A percentile compares a stretch with the other conserved stretches of the same genome.
Conservation (phyloP, 2,329 filamentous ascomycete genomes). For the Colletotrichum tropicicola region DNA sequence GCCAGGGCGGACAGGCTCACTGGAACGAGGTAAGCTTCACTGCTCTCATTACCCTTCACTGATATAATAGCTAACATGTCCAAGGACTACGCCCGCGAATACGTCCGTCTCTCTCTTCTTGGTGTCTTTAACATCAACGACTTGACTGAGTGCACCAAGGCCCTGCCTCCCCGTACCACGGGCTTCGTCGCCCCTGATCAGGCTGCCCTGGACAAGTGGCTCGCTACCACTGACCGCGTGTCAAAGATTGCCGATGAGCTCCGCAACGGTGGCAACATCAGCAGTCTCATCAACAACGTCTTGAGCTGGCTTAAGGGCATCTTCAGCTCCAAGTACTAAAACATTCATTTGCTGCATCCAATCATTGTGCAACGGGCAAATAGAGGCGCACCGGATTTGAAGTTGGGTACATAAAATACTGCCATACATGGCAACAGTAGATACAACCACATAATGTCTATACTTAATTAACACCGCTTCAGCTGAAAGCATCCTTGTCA, state of each 20-base stretch:
- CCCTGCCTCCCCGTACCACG: conserved; percentile 48
- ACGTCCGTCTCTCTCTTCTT: conserved; percentile 61
- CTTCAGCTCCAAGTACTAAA: conserved; percentile 1
- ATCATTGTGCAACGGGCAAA: not conserved
- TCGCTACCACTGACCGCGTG: conserved; percentile 47
- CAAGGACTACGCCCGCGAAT: conserved; percentile 62
- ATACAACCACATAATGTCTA: conserved; percentile 21
- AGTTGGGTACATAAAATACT: conserved; percentile 3
- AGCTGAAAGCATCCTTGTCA: not conserved
- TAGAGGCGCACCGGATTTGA: conserved; percentile 4
- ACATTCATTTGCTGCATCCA: not conserved
- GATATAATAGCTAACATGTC: conserved; percentile 28
- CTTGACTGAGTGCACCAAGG: conserved; percentile 63
- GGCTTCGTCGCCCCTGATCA: conserved; percentile 32
- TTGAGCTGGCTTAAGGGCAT: conserved; percentile 19
- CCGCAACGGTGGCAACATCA: conserved; percentile 11
- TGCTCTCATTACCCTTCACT: not conserved
- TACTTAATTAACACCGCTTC: conserved; percentile 6
- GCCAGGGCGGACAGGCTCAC: conserved; percentile 40
- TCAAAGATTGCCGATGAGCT: conserved; percentile 46
- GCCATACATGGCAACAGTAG: conserved; percentile 7
- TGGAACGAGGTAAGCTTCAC: conserved; percentile 49
- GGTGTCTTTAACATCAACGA: conserved; percentile 65
- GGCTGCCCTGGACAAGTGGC: conserved; percentile 22
- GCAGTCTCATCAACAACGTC: conserved; percentile 4